Conservation (phyloP, 306 rosid species). For the Cucurbita pepo region DNA sequence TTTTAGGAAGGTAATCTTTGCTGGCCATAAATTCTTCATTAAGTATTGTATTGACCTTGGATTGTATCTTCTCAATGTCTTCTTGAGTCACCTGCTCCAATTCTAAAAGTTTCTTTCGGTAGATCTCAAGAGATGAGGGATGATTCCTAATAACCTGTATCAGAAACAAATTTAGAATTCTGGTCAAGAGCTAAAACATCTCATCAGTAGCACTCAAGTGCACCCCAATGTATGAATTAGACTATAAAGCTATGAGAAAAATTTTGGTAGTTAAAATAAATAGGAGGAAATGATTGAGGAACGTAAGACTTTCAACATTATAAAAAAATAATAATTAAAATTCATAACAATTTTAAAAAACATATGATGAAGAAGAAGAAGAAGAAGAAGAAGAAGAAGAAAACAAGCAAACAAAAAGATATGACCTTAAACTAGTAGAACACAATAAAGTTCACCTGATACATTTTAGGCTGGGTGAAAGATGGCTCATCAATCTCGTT, state of each 20-base stretch:
- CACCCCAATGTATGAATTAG: neutral
- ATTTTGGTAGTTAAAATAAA: neutral
- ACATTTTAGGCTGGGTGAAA: slow-evolving; percentile 92
- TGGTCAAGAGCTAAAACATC: neutral
- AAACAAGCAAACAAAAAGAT: neutral
- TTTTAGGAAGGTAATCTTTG: slow-evolving; percentile 71
- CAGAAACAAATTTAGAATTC: neutral
- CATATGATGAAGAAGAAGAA: neutral
- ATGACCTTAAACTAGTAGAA: neutral
- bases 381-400: neutral
- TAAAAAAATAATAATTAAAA: too few relatives aligned
- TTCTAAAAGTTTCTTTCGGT: slow-evolving; percentile 64
- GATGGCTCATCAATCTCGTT: slow-evolving; percentile 97
- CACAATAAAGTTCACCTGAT: slow-evolving; percentile 42
- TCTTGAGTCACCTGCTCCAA: slow-evolving; percentile 50
- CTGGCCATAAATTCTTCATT: slow-evolving; percentile 78
- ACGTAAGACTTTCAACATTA: neutral
- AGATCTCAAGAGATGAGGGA: slow-evolving; percentile 77
- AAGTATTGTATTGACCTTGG: slow-evolving; percentile 57
- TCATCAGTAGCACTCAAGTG: neutral
- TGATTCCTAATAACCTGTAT: slow-evolving; percentile 64
- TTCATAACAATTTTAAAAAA: too few relatives aligned
- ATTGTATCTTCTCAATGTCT: slow-evolving; percentile 51
- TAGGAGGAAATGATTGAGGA: neutral
- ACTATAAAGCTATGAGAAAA: neutral